Percentiles rank a stretch among this genome's conserved stretches.
These are phyloP conservation scores for Aspergillus ruber DNA, from an alignment of 2,329 filamentous ascomycete species.

Conservation along the genomic window DNA sequence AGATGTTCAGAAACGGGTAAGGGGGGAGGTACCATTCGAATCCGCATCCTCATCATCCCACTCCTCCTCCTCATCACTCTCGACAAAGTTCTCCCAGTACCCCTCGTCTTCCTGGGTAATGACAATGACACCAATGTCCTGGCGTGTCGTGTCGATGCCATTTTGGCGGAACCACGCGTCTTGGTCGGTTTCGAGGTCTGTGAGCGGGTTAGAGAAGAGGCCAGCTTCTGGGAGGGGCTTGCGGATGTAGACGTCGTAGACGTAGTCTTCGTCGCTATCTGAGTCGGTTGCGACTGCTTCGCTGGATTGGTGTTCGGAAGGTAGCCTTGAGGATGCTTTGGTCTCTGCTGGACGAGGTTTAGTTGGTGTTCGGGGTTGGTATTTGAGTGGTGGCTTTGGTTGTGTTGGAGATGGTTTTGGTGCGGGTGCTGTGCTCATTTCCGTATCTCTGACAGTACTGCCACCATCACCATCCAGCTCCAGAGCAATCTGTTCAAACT, in stretches of 20 bases:
- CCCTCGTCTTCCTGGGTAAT: constrained; percentile 41
- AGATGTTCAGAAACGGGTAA: too few species aligned
- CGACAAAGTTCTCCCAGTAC: constrained; percentile 52
- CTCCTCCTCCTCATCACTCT: constrained; percentile 48
- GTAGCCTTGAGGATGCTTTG: constrained; percentile 7
- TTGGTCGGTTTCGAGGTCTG: constrained; percentile 21
- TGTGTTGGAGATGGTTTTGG: constrained; percentile 3
- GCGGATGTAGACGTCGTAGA: constrained; percentile 58
- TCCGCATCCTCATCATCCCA: constrained; percentile 58
- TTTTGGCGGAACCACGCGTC: constrained; percentile 20
- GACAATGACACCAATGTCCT: constrained; percentile 36
- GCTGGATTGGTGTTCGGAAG: constrained; percentile 10
- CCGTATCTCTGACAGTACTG: not conserved
- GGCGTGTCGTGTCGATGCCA: constrained; percentile 23
- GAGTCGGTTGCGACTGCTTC: constrained; percentile 21
- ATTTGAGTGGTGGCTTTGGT: constrained; percentile 29
- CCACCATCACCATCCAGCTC: constrained; percentile 30
- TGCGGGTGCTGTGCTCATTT: constrained; percentile 17
- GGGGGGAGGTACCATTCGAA: constrained; percentile 48
- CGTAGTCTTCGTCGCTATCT: constrained; percentile 48
- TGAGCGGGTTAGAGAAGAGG: constrained; percentile 30
- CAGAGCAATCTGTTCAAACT: constrained; percentile 38
- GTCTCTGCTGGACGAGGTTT: constrained; percentile 14
- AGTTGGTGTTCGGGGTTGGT: constrained; percentile 30
- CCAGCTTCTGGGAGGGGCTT: constrained; percentile 33